Base-by-base conservation (phyloP, 495 filamentous ascomycete species). In the Halenospora varia region DNA sequence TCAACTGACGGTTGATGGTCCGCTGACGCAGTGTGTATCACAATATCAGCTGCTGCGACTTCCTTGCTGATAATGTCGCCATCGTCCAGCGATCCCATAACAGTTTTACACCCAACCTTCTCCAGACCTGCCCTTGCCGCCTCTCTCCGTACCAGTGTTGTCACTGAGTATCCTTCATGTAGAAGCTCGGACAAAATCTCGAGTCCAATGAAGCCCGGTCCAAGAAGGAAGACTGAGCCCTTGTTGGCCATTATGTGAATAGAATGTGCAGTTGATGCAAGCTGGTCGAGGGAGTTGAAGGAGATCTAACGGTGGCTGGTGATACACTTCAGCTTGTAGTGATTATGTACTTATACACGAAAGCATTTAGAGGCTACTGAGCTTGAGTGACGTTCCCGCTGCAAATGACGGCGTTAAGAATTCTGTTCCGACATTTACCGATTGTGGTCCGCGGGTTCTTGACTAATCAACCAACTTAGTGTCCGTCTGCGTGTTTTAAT, bases 11-110 rank as follows among this genome's bases (percentile, higher is more conserved):
- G 65, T 25, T 74, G 48, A 29, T 76, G 63, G 52, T 76, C 71
- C 13, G 65, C 62, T 13, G 69, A 68, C 15, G 75, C 72, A 2
- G 71, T 70, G 54, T 76, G 68, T 44, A 78, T 66, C 18, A 67
- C 55, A 8, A 75, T 73, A 18, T 73, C 69, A 41, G 63, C 53
- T 3, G 58, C 39, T 2, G 62, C 39, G 1, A 64, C 60, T n/a
- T 68, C 64, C 11, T 66, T 53, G 1, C 59, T 66, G 60, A 77
- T 73, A 8, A 47, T 9, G 18, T 47, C 18, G 8, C 24, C 66
- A 47, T 47, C 44, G 18, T 47, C 44, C 10, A 47, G 44, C 8
- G 44, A 10, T 11, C 44, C 44, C 10, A 13, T 9, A 10, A 47
- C 19, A 10, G 44, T 47, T 19, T 19, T 47, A 8, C 10, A 47